A percentile compares a stretch with the other conserved stretches of the same genome.
phyloP scores from a whole-genome alignment of 257 asterid species.

The Penstemon davidsonii region DNA sequence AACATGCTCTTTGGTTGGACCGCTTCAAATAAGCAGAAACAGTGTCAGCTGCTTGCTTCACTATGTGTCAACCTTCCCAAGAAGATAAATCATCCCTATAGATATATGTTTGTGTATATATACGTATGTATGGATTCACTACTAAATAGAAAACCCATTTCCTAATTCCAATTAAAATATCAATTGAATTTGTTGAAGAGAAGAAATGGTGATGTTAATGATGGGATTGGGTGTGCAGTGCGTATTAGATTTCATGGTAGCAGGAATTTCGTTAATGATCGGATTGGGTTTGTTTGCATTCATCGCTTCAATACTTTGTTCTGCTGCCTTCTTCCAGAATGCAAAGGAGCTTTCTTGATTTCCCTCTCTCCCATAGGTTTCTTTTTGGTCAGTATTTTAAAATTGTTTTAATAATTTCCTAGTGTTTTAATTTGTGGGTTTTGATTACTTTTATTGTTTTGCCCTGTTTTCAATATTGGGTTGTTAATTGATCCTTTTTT shows the following conservation, averaged over 20 bases:
- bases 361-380: neutral
- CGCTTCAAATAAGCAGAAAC: conserved; percentile 30
- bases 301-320: conserved; percentile 83
- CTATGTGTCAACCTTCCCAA: conserved; percentile 51
- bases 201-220: conserved; percentile 40
- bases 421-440: too few species aligned
- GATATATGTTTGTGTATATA: neutral
- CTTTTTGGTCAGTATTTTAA: neutral
- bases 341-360: conserved; percentile 73
- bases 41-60: conserved; percentile 35
- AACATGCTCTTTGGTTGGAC: conserved; percentile 34
- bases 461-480: too few species aligned
- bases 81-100: conserved; percentile 28
- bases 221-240: conserved; percentile 72
- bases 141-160: neutral
- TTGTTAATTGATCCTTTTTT: too few species aligned
- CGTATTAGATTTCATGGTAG: conserved; percentile 80
- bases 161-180: too few species aligned
- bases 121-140: neutral
- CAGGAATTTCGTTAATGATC: conserved; percentile 80
- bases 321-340: conserved; percentile 88
- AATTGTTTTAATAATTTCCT: too few species aligned
- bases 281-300: conserved; percentile 85
- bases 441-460: too few species aligned
- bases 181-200: neutral